Conservation (phyloP, 148 eudicot genomes). For the Suaeda aralocaspica region DNA sequence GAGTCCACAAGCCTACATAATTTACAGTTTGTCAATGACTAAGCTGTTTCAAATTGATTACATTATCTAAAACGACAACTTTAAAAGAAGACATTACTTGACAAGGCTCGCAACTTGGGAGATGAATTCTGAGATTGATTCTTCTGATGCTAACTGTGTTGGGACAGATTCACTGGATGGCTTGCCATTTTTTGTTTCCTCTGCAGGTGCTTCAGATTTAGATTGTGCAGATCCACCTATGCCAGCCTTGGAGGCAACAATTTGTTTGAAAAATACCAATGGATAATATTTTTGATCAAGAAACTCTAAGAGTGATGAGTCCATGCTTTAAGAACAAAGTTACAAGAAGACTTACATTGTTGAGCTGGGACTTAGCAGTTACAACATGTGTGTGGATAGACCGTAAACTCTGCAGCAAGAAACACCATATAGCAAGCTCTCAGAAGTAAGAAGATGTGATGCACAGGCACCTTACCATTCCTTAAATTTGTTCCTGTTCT, state of each 20-base stretch:
- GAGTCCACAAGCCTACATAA: conserved; percentile 69
- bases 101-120: conserved; percentile 66
- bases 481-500: not conserved
- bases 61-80: not conserved
- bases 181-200: conserved; percentile 37
- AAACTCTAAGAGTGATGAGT: too few species aligned
- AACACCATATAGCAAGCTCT: conserved; percentile 10
- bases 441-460: not conserved
- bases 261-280: conserved; percentile 19
- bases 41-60: not conserved
- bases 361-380: conserved; percentile 21
- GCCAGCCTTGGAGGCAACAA: conserved; percentile 45
- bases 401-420: conserved; percentile 15
- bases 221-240: conserved; percentile 38
- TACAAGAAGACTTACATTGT: conserved; percentile 29
- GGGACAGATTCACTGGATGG: conserved; percentile 33
- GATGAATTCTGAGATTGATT: conserved; percentile 53
- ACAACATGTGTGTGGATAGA: conserved; percentile 9
- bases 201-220: conserved; percentile 28
- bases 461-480: not conserved
- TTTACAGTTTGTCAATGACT: not conserved
- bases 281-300: conserved; percentile 13
- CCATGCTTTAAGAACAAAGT: conserved; percentile 2
- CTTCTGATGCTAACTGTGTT: conserved; percentile 55
- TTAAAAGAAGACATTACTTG: conserved; percentile 36